A percentile compares a stretch with the other conserved stretches of the same genome.
These are phyloP conservation scores for Somion occarium DNA, from an alignment of 1,284 basidiomycete genomes.

Conservation along the genomic window DNA sequence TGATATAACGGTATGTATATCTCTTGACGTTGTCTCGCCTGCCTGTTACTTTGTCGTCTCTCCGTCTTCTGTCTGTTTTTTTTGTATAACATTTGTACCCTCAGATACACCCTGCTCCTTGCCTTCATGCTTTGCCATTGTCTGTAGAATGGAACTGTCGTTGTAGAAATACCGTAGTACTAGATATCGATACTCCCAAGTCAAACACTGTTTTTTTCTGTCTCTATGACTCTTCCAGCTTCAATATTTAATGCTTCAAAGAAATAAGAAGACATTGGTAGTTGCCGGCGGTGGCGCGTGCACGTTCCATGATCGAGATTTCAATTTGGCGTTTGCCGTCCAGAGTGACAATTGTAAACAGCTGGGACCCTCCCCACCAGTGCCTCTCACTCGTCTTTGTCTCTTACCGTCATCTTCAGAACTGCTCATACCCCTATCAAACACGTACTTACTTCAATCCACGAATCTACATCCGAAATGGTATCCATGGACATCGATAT, in stretches of 20 bases:
- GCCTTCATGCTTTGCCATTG: background rate
- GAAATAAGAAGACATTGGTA: too few relatives aligned
- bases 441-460: background rate
- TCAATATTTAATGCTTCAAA: too few relatives aligned
- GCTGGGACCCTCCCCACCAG: too few relatives aligned
- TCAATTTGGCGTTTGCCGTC: too few relatives aligned
- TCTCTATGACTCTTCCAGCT: too few relatives aligned
- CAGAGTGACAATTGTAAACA: too few relatives aligned
- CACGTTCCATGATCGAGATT: too few relatives aligned
- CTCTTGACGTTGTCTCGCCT: background rate
- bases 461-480: background rate
- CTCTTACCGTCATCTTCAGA: too few relatives aligned
- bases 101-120: background rate
- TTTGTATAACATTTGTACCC: background rate
- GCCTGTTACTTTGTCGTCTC: background rate
- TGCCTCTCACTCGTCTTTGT: too few relatives aligned
- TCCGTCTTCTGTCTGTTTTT: background rate
- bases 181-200: too few relatives aligned
- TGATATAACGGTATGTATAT: background rate
- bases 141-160: background rate
- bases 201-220: too few relatives aligned
- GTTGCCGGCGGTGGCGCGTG: too few relatives aligned
- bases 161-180: constrained; percentile 2
- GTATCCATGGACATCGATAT: constrained; percentile 31
- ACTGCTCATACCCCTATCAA: background rate